Evolutionary conservation across 176 grass and related monocot genomes (phyloP), one percentile per base, ranked within the genome.

Genomic region (Hyparrhenia diplandra): DNA sequence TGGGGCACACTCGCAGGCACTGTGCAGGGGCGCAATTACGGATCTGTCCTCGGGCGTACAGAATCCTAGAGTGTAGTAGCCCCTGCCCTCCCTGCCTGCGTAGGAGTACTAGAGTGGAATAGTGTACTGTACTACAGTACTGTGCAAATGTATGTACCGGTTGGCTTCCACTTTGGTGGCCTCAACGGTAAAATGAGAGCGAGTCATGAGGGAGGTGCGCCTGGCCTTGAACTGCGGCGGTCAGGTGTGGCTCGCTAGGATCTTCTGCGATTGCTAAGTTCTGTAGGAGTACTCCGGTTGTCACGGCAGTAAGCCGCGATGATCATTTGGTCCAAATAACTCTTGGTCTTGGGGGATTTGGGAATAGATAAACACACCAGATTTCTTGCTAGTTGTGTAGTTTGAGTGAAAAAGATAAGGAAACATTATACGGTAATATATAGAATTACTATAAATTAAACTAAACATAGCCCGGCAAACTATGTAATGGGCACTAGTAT

Each of bases 151-250:
- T 76, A 41, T 3, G 17, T 27, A 8, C 46, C 21, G 31, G 10
- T 71, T 65, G 67, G 73, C 69, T 45, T 23, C 68, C 60, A 6
- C 43, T 55, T 34, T 5, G 55, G 71, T 24, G 71, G 72, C 67
- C 81, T 21, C 89, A 91, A 85, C 85, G 89, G 89, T 91, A 88
- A 78, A 77, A 85, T 89, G 83, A 67, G 83, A 73, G 29, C 0
- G n/a, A 71, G 28, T 32, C 20, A 72, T 14, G 34, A 43, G 32
- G 58, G 10, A 1, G 18, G 27, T 3, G 42, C 29, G n/a, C 18
- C 57, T 27, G 36, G 37, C 13, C 85, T 76, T 37, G 11, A 67
- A 59, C 41, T 13, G 31, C 32, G 10, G 18, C 13, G 45, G 18
- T 54, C 80, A 78, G 74, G 66, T 72, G 34, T 18, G 73, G 5